These are phyloP conservation scores for Cutaneotrichosporon cyanovorans DNA, from an alignment of 1,284 basidiomycete genomes.

Conservation along the genomic window DNA sequence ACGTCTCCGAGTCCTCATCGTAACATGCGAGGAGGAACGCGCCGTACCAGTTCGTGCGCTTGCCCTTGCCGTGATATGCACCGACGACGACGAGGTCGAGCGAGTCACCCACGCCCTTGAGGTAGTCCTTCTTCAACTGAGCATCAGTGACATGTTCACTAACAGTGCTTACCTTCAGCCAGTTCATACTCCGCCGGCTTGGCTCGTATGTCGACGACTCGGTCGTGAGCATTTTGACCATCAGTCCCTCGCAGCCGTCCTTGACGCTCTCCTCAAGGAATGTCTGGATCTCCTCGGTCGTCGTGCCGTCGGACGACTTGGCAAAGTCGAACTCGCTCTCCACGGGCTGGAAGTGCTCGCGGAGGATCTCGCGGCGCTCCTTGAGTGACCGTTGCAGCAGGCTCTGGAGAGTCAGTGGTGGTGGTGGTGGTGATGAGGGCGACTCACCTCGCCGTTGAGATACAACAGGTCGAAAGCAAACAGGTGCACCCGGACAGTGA, in stretches of 20 bases:
- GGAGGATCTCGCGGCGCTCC: constrained; percentile 68
- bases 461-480: constrained; percentile 55
- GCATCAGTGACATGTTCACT: not conserved
- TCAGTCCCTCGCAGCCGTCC: constrained; percentile 95
- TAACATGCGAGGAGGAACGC: constrained; percentile 93
- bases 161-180: constrained; percentile 71
- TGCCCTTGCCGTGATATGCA: constrained; percentile 94
- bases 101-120: constrained; percentile 95
- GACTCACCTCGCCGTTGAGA: constrained; percentile 50
- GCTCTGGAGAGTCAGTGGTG: constrained; percentile 28
- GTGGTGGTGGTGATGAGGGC: no score
- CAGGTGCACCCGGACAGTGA: constrained; percentile 53
- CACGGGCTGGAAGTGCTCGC: constrained; percentile 72
- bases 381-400: constrained; percentile 39
- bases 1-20: constrained; percentile 81
- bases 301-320: constrained; percentile 78
- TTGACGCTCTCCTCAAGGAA: constrained; percentile 96
- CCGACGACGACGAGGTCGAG: constrained; percentile 95
- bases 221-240: constrained; percentile 97
- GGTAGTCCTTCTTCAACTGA: constrained; percentile 93
- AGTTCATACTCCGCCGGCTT: constrained; percentile 87
- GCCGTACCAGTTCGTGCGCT: constrained; percentile 92
- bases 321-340: constrained; percentile 90
- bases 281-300: constrained; percentile 84
- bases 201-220: constrained; percentile 92